phyloP scores from a whole-genome alignment of 441 rosid species.

The Pelargonium fulgidum region DNA sequence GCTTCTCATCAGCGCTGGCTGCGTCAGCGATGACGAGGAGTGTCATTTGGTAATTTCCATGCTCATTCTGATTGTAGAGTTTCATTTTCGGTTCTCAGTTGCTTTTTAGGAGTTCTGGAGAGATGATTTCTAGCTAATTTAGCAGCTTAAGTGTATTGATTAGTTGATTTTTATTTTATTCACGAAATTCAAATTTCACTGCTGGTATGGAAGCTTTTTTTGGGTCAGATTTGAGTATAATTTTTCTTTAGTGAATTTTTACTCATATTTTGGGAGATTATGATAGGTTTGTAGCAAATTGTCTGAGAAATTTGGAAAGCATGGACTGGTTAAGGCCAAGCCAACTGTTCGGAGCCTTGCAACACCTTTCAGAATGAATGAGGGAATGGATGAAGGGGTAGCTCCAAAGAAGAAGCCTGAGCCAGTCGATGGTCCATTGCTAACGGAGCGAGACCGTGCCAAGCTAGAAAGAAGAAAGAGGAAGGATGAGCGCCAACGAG shows the following conservation, averaged over 20 bases:
- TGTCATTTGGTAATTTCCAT: conserved; percentile 51
- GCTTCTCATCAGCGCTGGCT: conserved; percentile 76
- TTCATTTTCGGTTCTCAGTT: neutral
- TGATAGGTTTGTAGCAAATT: conserved; percentile 68
- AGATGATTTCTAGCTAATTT: too few species aligned
- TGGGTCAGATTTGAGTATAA: neutral
- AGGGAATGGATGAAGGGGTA: conserved; percentile 85
- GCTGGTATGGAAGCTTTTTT: neutral
- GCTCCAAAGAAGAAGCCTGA: conserved; percentile 86
- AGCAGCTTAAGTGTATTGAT: too few species aligned
- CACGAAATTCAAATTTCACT: too few species aligned
- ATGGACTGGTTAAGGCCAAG: conserved; percentile 67
- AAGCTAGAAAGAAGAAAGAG: conserved; percentile 88
- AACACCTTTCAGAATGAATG: conserved; percentile 83
- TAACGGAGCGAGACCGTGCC: conserved; percentile 71
- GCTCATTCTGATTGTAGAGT: neutral
- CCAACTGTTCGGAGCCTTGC: conserved; percentile 80
- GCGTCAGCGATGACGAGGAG: conserved; percentile 70
- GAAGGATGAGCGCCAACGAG: conserved; percentile 95
- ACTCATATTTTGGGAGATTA: conserved; percentile 18
- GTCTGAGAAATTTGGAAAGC: conserved; percentile 80
- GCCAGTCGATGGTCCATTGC: conserved; percentile 67
- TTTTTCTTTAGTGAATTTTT: neutral
- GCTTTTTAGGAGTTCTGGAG: too few species aligned
- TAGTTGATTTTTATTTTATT: too few species aligned